These are phyloP conservation scores for Cochlearia excelsa DNA, from an alignment of 345 rosid species.

Conservation along the genomic window DNA sequence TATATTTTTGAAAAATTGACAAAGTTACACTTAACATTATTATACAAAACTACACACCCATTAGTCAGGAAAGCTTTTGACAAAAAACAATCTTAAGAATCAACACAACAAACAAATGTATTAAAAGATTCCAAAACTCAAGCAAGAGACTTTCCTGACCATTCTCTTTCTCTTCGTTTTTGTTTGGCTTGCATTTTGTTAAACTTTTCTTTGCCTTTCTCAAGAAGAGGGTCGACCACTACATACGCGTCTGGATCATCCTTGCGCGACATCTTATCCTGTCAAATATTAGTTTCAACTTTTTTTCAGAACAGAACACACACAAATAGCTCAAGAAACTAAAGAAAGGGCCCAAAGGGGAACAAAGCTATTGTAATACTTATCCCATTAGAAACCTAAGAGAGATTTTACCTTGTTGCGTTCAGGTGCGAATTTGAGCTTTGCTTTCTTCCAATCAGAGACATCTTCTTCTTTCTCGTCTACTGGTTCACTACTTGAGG, in stretches of 20 bases:
- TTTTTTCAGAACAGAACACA: slow-evolving; percentile 1
- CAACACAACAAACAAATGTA: too few relatives aligned
- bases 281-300: slow-evolving; percentile 22
- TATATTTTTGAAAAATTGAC: too few relatives aligned
- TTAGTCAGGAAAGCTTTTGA: too few relatives aligned
- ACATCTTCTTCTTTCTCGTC: slow-evolving; percentile 47
- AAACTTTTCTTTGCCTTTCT: slow-evolving; percentile 96
- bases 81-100: too few relatives aligned
- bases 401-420: slow-evolving; percentile 55
- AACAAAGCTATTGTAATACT: neutral
- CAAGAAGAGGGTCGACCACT: slow-evolving; percentile 85
- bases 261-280: slow-evolving; percentile 78
- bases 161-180: slow-evolving; percentile 74
- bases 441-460: slow-evolving; percentile 67
- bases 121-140: slow-evolving; percentile 38
- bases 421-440: slow-evolving; percentile 64
- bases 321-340: slow-evolving; percentile 4
- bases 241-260: slow-evolving; percentile 85
- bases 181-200: slow-evolving; percentile 89
- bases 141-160: slow-evolving; percentile 92
- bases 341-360: neutral
- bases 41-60: too few relatives aligned
- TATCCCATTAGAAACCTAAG: too few relatives aligned
- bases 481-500: slow-evolving; percentile 43
- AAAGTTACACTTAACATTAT: too few relatives aligned